Base-by-base conservation (phyloP, 805 yeast species). In the Helenozyma baotianmanensis region DNA sequence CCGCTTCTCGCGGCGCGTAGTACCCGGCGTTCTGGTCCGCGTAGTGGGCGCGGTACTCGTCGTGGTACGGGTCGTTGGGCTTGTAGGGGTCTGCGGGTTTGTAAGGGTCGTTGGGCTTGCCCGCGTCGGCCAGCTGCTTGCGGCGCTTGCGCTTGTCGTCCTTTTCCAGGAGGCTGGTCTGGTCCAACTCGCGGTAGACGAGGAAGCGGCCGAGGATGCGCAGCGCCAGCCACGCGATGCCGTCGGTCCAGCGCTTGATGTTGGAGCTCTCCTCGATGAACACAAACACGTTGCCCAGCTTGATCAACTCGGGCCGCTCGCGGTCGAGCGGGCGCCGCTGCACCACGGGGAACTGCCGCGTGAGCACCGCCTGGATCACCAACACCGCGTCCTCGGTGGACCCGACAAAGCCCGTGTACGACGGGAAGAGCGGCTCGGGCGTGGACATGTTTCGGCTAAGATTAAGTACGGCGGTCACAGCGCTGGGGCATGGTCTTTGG, bases 171-270 rank as follows among this genome's bases (percentile, higher is more conserved):
- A 64, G 45, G 1, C 74, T 67, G 21, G 24, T 10, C 21, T 58
- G 55, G 42, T 66, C 70, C 29, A 65, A 47, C 34, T 88, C 94
- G 17, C 95, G 73, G 56, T 89, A 89, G 9, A 89, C 80, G 21
- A 89, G 63, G 48, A 89, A 89, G 38, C 92, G 69, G 5, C 95
- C 95, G 17, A 87, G 68, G 24, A 89, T 87, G 30, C 97, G 68
- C 2, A 94, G 82, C 0, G 97, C 96, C 2, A 89, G 78, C 97
- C 97, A 89, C 10, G 89, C 68, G 10, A 85, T 75, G n/a, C 96
- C 96, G 51, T 89, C 97, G 1, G 97, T 89, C 97, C 97, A 89
- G 38, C 97, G 69, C 53, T 83, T 84, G 39, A 89, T 88, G 3
- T 90, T 88, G 0, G 89, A 78, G 9, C 73, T 65, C 45, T 82